Evolutionary conservation across 257 asterid species (phyloP).

Genomic region (Scutellaria minor): DNA sequence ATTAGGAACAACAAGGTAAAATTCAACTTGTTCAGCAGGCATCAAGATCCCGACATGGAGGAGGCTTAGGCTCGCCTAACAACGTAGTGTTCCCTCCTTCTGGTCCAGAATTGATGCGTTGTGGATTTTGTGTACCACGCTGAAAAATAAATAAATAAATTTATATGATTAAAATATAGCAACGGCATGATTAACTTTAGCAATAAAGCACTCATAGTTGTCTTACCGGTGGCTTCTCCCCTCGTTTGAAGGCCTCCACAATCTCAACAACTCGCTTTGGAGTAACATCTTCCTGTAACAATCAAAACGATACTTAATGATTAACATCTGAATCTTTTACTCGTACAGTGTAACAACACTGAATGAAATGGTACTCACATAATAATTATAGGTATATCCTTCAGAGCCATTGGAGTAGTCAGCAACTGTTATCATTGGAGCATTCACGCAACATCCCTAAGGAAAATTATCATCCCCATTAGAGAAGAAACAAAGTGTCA

Average conservation of each 20-base stretch:
- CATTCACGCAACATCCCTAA: constrained; percentile 97
- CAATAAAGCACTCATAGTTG: constrained; percentile 1
- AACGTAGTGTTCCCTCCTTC: constrained; percentile 89
- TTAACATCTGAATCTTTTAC: constrained; percentile 22
- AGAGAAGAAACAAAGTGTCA: constrained; percentile 17
- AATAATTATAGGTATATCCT: constrained; percentile 87
- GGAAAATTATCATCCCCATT: not conserved
- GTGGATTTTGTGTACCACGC: constrained; percentile 94
- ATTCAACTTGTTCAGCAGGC: constrained; percentile 63
- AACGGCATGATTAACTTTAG: constrained; percentile 7
- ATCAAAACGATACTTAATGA: constrained; percentile 12
- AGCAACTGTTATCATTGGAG: constrained; percentile 98
- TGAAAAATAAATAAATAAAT: constrained; percentile 40
- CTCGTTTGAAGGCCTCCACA: constrained; percentile 88
- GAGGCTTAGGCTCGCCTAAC: constrained; percentile 87
- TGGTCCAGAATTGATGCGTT: constrained; percentile 80
- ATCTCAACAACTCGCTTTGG: constrained; percentile 86
- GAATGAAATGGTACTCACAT: constrained; percentile 49
- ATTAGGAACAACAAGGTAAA: constrained; percentile 44
- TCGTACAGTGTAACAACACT: not conserved
- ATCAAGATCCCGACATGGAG: constrained; percentile 94
- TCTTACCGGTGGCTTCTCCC: constrained; percentile 94
- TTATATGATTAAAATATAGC: not conserved
- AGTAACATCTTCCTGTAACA: constrained; percentile 85
- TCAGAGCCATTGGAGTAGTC: constrained; percentile 97